Evolutionary conservation across 2,329 filamentous ascomycete species (phyloP).

Genomic region (Onygenales sp.): DNA sequence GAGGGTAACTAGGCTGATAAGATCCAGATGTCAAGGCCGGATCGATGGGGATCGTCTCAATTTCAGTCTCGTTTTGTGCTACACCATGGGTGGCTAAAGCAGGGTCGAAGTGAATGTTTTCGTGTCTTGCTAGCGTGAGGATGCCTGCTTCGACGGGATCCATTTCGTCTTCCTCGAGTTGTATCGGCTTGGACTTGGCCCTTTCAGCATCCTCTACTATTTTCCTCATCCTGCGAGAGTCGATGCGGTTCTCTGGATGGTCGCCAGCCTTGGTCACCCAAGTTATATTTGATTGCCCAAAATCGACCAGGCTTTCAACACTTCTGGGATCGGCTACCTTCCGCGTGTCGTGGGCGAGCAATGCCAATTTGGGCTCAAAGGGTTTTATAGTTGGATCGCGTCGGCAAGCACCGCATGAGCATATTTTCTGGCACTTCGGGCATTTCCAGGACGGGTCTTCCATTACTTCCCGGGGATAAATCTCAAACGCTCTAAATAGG

Average conservation of each 20-base stretch:
- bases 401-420: conserved; percentile 75
- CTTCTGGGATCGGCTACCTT: conserved; percentile 85
- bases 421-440: conserved; percentile 75
- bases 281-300: conserved; percentile 74
- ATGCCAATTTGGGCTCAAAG: conserved; percentile 77
- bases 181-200: conserved; percentile 36
- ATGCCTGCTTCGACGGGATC: conserved; percentile 27
- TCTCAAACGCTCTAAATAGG: conserved; percentile 82
- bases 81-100: conserved; percentile 6
- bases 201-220: conserved; percentile 45
- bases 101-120: conserved; percentile 4
- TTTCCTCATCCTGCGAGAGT: conserved; percentile 35
- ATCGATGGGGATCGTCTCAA: conserved; percentile 33
- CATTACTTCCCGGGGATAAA: conserved; percentile 74
- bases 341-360: conserved; percentile 83
- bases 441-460: conserved; percentile 78
- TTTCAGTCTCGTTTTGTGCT: conserved; percentile 6
- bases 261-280: conserved; percentile 61
- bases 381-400: conserved; percentile 59
- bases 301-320: conserved; percentile 83
- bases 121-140: conserved; percentile 14
- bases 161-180: conserved; percentile 34
- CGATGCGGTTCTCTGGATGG: conserved; percentile 21
- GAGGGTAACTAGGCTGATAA: conserved; percentile 4
- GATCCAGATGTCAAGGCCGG: conserved; percentile 24